These are phyloP conservation scores for Boletus pseudopeckii DNA, from an alignment of 768 basidiomycete species.

Conservation along the genomic window DNA sequence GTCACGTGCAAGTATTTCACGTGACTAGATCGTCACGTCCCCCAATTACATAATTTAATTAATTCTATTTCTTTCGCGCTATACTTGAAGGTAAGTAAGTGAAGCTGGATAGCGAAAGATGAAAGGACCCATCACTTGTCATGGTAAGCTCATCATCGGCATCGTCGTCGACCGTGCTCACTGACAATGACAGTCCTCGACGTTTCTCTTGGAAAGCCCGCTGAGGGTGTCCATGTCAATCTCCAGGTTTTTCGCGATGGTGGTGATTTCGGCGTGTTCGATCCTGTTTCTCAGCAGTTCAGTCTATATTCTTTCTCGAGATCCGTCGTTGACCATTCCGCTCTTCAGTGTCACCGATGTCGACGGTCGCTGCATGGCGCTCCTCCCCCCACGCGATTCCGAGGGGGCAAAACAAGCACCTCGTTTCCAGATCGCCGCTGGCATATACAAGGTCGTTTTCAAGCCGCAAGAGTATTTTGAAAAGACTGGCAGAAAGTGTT, in stretches of 20 bases:
- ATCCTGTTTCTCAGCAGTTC: slow-evolving; percentile 60
- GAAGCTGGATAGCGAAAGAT: slow-evolving; percentile 29
- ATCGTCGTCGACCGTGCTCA: not conserved
- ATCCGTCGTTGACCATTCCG: not conserved
- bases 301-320: slow-evolving; percentile 7
- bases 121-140: slow-evolving; percentile 88
- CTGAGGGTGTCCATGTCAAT: slow-evolving; percentile 59
- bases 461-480: slow-evolving; percentile 82
- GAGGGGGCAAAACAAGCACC: slow-evolving; percentile 40
- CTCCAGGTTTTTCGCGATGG: slow-evolving; percentile 51
- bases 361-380: slow-evolving; percentile 78
- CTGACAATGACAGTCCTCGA: slow-evolving; percentile 64
- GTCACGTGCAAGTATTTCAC: slow-evolving; percentile 5
- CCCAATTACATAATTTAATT: too few relatives aligned
- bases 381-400: slow-evolving; percentile 58
- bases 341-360: slow-evolving; percentile 63
- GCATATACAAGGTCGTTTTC: slow-evolving; percentile 81
- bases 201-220: slow-evolving; percentile 79
- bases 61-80: too few relatives aligned
- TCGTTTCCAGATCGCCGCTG: slow-evolving; percentile 42
- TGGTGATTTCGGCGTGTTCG: slow-evolving; percentile 44
- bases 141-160: slow-evolving; percentile 48
- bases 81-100: too few relatives aligned
- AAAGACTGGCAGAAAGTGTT: slow-evolving; percentile 55
- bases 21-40: not conserved